A percentile compares a stretch with the other conserved stretches of the same genome.
These are phyloP conservation scores for Fomitopsis pulvina DNA, from an alignment of 768 basidiomycete genomes.

Conservation along the genomic window DNA sequence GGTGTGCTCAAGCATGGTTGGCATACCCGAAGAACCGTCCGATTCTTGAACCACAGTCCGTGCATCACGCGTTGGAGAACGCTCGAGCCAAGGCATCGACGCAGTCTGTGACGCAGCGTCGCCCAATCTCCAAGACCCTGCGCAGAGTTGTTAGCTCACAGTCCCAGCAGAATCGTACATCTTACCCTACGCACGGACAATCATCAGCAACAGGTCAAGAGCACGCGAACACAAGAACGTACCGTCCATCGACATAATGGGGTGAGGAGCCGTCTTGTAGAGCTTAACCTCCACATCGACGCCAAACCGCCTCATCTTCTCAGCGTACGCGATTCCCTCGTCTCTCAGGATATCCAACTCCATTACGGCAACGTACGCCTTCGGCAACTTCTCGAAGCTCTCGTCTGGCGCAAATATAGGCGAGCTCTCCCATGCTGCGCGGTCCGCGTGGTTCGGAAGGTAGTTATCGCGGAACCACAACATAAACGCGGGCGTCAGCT, in stretches of 20 bases:
- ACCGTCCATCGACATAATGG: conserved; percentile 73
- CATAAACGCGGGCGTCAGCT: conserved; percentile 60
- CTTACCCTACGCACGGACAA: too few species aligned
- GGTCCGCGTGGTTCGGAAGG: conserved; percentile 53
- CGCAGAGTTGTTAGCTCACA: too few species aligned
- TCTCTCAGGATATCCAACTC: conserved; percentile 63
- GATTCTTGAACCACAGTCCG: too few species aligned
- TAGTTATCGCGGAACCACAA: conserved; percentile 69
- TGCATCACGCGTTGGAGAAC: too few species aligned
- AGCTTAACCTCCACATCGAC: conserved; percentile 46
- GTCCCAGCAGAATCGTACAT: too few species aligned
- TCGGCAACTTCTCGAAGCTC: conserved; percentile 42
- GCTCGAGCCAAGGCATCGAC: too few species aligned
- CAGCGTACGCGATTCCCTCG: conserved; percentile 59
- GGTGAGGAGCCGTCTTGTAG: conserved; percentile 65
- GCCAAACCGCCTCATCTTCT: conserved; percentile 46
- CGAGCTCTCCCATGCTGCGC: conserved; percentile 61
- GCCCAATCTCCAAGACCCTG: too few species aligned
- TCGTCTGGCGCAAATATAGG: conserved; percentile 60
- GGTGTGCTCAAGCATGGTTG: too few species aligned
- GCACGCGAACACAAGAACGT: too few species aligned
- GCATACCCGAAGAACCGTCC: too few species aligned
- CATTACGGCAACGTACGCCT: conserved; percentile 54
- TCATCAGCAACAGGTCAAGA: too few species aligned
- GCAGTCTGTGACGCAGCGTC: too few species aligned